Evolutionary conservation across 1,284 basidiomycete genomes (phyloP).

Genomic region (Rhodotorula sp.): DNA sequence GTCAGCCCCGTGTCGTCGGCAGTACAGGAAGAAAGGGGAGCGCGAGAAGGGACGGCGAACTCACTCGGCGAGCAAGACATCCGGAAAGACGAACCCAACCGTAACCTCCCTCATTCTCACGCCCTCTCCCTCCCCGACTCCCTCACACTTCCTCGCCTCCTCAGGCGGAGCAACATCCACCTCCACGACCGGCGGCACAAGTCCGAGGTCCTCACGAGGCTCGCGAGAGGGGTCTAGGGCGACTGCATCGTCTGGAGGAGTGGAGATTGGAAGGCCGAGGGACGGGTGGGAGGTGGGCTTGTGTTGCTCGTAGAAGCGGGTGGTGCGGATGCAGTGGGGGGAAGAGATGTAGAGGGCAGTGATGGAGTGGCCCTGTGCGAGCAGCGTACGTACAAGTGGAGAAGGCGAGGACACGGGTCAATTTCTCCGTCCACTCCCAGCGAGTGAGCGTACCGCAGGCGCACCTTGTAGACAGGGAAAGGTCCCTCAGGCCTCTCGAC

Average conservation of each 20-base stretch:
- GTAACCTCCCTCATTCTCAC: slow-evolving; percentile 7
- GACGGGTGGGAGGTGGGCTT: neutral
- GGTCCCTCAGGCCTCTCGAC: neutral
- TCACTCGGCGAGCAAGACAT: slow-evolving; percentile 18
- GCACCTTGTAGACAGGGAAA: slow-evolving; percentile 20
- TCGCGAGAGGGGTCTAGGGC: neutral
- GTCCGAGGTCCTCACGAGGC: no score
- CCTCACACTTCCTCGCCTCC: neutral
- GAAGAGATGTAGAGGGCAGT: slow-evolving; percentile 13
- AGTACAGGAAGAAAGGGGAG: no score
- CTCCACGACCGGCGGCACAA: slow-evolving; percentile 18
- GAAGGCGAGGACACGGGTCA: neutral
- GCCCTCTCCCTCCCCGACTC: neutral
- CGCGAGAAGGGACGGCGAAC: neutral
- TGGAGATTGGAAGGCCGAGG: neutral
- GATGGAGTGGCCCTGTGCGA: slow-evolving; percentile 14
- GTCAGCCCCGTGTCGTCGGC: no score
- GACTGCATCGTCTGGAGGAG: neutral
- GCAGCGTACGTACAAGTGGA: no score
- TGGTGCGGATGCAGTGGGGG: neutral
- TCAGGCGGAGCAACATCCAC: slow-evolving; percentile 3
- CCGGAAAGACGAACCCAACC: slow-evolving; percentile 19
- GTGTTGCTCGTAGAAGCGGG: slow-evolving; percentile 13
- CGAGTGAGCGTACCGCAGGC: neutral
- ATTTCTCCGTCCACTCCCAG: neutral